These are phyloP conservation scores for Setaria italica DNA, from an alignment of 202 grass and related monocot genomes.

Conservation along the genomic window DNA sequence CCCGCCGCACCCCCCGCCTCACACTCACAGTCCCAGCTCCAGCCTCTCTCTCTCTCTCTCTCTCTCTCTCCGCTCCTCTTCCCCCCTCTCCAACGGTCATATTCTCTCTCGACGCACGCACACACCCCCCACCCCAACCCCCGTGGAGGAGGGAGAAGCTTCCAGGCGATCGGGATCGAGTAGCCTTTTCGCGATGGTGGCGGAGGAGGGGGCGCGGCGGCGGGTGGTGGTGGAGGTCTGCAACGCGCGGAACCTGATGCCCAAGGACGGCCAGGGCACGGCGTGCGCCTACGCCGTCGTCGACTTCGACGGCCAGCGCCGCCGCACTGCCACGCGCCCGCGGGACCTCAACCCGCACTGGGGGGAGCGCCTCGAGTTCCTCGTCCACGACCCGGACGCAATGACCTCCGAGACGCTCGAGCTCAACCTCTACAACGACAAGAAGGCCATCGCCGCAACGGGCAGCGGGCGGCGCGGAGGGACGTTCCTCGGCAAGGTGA, in stretches of 20 bases:
- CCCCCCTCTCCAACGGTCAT: conserved; percentile 49
- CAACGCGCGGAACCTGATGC: conserved; percentile 95
- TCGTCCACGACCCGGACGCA: conserved; percentile 66
- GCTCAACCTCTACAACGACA: conserved; percentile 99
- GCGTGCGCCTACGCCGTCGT: conserved; percentile 94
- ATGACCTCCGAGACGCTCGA: conserved; percentile 75
- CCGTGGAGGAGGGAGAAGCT: conserved; percentile 38
- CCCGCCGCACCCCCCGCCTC: conserved; percentile 8
- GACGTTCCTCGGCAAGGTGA: conserved; percentile 96
- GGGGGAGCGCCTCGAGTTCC: conserved; percentile 91
- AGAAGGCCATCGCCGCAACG: conserved; percentile 53
- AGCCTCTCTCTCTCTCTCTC: neutral
- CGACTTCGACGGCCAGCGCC: conserved; percentile 97
- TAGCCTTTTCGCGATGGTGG: conserved; percentile 48
- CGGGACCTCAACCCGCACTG: conserved; percentile 95
- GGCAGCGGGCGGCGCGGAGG: conserved; percentile 50
- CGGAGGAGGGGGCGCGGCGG: conserved; percentile 60
- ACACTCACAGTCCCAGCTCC: neutral
- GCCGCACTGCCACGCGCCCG: conserved; percentile 80
- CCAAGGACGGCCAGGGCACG: conserved; percentile 96
- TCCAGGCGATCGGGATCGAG: conserved; percentile 4
- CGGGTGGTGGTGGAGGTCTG: conserved; percentile 90
- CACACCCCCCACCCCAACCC: neutral
- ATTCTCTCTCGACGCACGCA: neutral
- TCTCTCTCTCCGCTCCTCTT: neutral